A percentile compares a stretch with the other conserved stretches of the same genome.
Evolutionary conservation across 2,329 filamentous ascomycete species (phyloP).

Genomic region (Tolypocladium ophioglossoides): DNA sequence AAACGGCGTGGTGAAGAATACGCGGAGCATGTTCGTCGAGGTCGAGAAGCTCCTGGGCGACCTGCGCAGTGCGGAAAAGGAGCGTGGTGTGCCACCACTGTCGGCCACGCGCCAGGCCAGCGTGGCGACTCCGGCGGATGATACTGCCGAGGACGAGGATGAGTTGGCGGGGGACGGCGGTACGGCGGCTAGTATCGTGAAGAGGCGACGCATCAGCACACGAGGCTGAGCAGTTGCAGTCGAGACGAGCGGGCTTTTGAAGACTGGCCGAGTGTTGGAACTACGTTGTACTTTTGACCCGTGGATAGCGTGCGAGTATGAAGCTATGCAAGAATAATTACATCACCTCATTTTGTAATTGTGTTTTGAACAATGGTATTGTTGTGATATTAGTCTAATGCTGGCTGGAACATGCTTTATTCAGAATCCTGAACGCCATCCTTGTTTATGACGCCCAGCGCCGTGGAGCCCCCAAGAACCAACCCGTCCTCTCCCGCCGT

Average conservation of each 20-base stretch:
- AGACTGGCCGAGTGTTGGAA: neutral
- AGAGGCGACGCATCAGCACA: slow-evolving; percentile 24
- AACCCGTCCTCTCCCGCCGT: neutral
- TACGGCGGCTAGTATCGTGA: slow-evolving; percentile 18
- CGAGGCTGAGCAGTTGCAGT: slow-evolving; percentile 15
- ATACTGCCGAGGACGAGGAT: slow-evolving; percentile 39
- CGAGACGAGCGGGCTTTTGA: neutral
- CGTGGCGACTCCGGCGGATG: slow-evolving; percentile 30
- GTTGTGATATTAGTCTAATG: neutral
- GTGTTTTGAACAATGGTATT: neutral
- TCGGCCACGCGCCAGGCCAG: slow-evolving; percentile 23
- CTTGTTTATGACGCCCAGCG: neutral
- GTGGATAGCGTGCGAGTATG: neutral
- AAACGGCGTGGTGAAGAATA: slow-evolving; percentile 79
- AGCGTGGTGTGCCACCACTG: slow-evolving; percentile 26
- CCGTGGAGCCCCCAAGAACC: neutral
- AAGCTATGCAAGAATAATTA: neutral
- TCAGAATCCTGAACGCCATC: neutral
- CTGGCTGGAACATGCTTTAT: neutral
- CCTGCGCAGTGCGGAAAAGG: slow-evolving; percentile 63
- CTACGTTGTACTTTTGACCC: neutral
- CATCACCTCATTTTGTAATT: neutral
- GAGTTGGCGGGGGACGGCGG: slow-evolving; percentile 33
- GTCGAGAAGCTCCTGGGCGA: slow-evolving; percentile 70
- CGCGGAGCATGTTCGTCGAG: slow-evolving; percentile 79